Base-by-base conservation (phyloP, 352 stramenopile genomes). In the Pythium aristosporum region DNA sequence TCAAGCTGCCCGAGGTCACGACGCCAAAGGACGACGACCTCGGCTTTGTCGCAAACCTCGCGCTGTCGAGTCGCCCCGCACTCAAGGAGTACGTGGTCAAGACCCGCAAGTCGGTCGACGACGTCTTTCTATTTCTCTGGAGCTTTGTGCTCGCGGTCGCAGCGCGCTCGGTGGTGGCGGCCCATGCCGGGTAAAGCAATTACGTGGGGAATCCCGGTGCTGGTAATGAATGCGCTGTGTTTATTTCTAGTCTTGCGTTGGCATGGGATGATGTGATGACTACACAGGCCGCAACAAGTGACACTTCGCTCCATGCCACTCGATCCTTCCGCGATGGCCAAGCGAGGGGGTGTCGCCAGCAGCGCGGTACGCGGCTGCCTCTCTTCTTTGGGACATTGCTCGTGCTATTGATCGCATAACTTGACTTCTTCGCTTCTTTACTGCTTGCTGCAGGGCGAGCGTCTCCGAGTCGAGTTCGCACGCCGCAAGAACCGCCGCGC, bases 41-140 rank as follows among this genome's bases (percentile, higher is more conserved):
- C 25, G 82, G 82, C 15, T 87, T 92, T 41, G 37, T 92, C 56
- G 63, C 57, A 1, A 90, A 92, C 63, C 71, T 90, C 54, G 71
- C 63, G 37, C 67, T 92, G 12, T 75, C 79, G 15, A 90, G 68
- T 68, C 72, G 76, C 8, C 82, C 82, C 11, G 72, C 73, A 15
- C 67, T 92, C 46, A 92, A 92, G 80, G 74, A 72, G n/a, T 88
- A 89, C 57, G 47, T 90, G 42, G 71, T 79, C 51, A 85, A 88
- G 67, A 63, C 75, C 9, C 82, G 80, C 65, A 90, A 92, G 71
- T 79, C 77, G 48, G 52, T 88, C 28, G 82, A 92, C 66, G 82
- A 92, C 52, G 70, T 89, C 25, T 89, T 89, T 50, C 72, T 92
- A 55, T 92, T 92, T 59, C 70, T 92, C 53, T 92, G 87, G 65